Conservation (phyloP, 768 basidiomycete species). For the Pleurotus cornucopiae region DNA sequence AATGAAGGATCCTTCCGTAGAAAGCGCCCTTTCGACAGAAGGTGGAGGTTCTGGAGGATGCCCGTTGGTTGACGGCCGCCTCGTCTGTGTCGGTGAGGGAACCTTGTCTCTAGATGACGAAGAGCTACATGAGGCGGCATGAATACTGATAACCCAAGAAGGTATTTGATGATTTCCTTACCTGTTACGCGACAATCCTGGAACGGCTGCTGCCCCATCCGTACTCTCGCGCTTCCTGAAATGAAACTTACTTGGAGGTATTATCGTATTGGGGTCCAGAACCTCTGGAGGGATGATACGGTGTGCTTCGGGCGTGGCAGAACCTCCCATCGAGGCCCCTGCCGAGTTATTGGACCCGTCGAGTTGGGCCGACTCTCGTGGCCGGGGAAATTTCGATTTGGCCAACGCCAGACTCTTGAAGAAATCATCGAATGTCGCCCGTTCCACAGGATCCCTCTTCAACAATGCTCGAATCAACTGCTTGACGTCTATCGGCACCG, state of each 20-base stretch:
- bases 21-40: constrained; percentile 27
- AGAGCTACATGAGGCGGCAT: constrained; percentile 10
- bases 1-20: constrained; percentile 62
- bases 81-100: constrained; percentile 18
- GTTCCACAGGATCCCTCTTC: constrained; percentile 77
- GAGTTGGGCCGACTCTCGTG: constrained; percentile 25
- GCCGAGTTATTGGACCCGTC: neutral
- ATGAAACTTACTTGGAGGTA: constrained; percentile 78
- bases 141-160: too few species aligned
- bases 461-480: constrained; percentile 79
- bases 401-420: constrained; percentile 77
- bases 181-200: constrained; percentile 22
- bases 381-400: constrained; percentile 73
- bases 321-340: constrained; percentile 27
- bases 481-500: constrained; percentile 82
- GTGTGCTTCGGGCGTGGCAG: constrained; percentile 66
- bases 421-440: constrained; percentile 89
- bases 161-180: constrained; percentile 4
- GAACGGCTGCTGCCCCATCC: constrained; percentile 17
- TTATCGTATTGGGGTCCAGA: constrained; percentile 74
- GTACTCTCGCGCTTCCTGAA: constrained; percentile 41
- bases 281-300: constrained; percentile 76
- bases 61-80: constrained; percentile 14
- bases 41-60: constrained; percentile 4
- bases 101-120: constrained; percentile 19